Conservation (phyloP, 352 stramenopile species). For the Globisporangium uncinulatum region DNA sequence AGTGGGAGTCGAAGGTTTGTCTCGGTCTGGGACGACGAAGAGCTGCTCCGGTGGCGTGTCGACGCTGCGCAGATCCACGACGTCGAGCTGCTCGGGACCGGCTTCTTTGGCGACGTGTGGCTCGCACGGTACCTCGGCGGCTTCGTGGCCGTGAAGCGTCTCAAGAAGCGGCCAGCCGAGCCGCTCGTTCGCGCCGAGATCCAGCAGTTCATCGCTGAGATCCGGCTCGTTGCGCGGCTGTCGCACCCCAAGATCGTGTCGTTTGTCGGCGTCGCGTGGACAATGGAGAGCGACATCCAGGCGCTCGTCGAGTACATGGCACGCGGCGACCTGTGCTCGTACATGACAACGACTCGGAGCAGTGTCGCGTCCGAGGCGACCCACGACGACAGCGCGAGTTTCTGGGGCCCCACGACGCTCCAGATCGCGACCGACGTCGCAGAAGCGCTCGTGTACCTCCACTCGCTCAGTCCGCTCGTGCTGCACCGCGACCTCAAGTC, state of each 20-base stretch:
- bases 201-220: constrained; percentile 41
- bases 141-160: constrained; percentile 42
- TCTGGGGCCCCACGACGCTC: constrained; percentile 13
- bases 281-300: constrained; percentile 27
- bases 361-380: neutral
- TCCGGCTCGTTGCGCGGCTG: constrained; percentile 37
- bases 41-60: constrained; percentile 44
- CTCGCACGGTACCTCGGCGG: constrained; percentile 40
- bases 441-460: constrained; percentile 28
- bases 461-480: constrained; percentile 20
- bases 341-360: constrained; percentile 10
- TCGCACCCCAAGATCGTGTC: constrained; percentile 45
- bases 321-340: constrained; percentile 40
- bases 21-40: constrained; percentile 61
- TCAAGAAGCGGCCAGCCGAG: constrained; percentile 21
- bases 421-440: constrained; percentile 18
- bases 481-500: constrained; percentile 18
- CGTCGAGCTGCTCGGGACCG: constrained; percentile 26
- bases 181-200: constrained; percentile 17
- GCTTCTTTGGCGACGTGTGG: constrained; percentile 46
- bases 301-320: constrained; percentile 52
- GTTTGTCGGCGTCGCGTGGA: constrained; percentile 46
- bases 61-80: constrained; percentile 28
- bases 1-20: constrained; percentile 6
- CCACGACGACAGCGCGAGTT: neutral